These are phyloP conservation scores for Diaporthe nobilis DNA, from an alignment of 2,329 filamentous ascomycete genomes.

Conservation along the genomic window DNA sequence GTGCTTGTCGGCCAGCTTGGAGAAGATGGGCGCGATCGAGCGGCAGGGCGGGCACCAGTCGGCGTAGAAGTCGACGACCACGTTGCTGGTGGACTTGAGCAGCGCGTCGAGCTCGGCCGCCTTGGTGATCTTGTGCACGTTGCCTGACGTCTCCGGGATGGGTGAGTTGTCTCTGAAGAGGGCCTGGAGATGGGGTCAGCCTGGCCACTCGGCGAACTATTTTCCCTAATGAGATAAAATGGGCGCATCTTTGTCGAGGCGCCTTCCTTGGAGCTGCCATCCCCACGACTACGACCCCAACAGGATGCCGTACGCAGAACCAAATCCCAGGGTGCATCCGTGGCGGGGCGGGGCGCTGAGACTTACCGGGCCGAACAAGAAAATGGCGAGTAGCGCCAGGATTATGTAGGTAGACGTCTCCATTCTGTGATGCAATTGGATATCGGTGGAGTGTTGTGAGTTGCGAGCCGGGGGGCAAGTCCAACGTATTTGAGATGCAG, in stretches of 20 bases:
- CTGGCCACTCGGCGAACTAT: no score
- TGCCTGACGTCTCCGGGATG: conserved; percentile 57
- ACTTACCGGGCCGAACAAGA: conserved; percentile 40
- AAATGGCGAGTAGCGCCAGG: conserved; percentile 33
- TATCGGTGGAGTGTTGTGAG: no score
- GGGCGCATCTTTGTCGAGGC: neutral
- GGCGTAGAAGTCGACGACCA: conserved; percentile 65
- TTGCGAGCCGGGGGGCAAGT: no score
- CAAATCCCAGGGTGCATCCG: no score
- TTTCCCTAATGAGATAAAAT: neutral
- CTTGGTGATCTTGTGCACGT: conserved; percentile 53
- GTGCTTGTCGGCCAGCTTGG: conserved; percentile 58
- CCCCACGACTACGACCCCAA: neutral
- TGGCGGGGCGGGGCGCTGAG: no score
- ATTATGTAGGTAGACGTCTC: conserved; percentile 35
- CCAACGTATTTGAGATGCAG: neutral
- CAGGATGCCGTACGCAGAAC: no score
- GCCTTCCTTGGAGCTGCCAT: neutral
- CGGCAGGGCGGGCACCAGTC: conserved; percentile 67
- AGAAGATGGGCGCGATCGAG: conserved; percentile 61
- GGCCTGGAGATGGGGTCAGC: conserved; percentile 35
- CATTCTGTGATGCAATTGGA: conserved; percentile 4
- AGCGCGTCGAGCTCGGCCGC: conserved; percentile 54
- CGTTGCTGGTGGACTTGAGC: conserved; percentile 56
- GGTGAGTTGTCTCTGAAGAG: conserved; percentile 49